Evolutionary conservation across 352 stramenopile species (phyloP).

Genomic region (Phytophthora fragariae): DNA sequence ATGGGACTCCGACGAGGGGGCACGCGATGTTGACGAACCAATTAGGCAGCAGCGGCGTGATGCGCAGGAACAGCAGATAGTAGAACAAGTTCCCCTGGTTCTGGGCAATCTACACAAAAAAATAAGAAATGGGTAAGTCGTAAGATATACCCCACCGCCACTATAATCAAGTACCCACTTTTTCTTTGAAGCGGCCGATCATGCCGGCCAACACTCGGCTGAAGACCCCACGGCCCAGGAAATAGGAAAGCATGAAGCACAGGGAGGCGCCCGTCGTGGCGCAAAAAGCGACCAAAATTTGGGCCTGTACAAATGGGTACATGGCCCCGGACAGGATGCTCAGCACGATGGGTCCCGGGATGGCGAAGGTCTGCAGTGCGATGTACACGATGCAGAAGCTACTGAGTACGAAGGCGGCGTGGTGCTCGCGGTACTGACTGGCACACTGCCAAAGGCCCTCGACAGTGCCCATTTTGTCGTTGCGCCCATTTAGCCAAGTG

Average conservation of each 20-base stretch:
- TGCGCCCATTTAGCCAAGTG: constrained; percentile 79
- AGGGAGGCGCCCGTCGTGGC: constrained; percentile 82
- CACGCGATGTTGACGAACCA: constrained; percentile 93
- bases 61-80: constrained; percentile 90
- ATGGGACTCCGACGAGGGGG: constrained; percentile 83
- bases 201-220: constrained; percentile 72
- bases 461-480: constrained; percentile 89
- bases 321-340: constrained; percentile 90
- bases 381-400: constrained; percentile 91
- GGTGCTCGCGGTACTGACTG: constrained; percentile 78
- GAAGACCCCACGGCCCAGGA: constrained; percentile 80
- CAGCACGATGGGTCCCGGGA: constrained; percentile 87
- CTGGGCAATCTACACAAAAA: constrained; percentile 62
- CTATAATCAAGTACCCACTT: constrained; percentile 39
- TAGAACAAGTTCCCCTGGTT: constrained; percentile 90
- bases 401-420: constrained; percentile 74
- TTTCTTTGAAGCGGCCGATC: constrained; percentile 83
- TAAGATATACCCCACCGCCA: background rate
- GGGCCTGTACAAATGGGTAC: constrained; percentile 83
- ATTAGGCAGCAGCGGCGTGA: constrained; percentile 89
- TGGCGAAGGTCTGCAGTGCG: constrained; percentile 87
- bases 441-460: constrained; percentile 79
- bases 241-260: constrained; percentile 89
- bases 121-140: constrained; percentile 1
- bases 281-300: constrained; percentile 86